These are phyloP conservation scores for Croton laevigatus DNA, from an alignment of 441 rosid species.

Conservation along the genomic window DNA sequence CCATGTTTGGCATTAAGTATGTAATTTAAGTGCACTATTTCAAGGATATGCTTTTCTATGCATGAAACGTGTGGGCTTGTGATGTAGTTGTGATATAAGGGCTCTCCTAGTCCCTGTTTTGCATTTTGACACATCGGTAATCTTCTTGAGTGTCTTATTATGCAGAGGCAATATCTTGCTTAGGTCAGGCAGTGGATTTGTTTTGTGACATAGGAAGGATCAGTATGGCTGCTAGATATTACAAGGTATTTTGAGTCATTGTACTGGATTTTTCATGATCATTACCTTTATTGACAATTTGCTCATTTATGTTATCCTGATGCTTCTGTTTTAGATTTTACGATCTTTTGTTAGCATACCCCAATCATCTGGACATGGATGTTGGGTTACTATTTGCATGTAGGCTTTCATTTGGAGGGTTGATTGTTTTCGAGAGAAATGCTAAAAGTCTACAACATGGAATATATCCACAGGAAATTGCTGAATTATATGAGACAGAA, in stretches of 20 bases:
- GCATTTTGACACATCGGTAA: conserved; percentile 7
- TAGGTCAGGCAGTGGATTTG: conserved; percentile 72
- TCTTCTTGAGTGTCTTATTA: conserved; percentile 12
- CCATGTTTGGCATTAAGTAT: not conserved
- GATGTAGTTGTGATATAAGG: not conserved
- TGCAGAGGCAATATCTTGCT: conserved; percentile 91
- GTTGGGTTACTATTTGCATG: not conserved
- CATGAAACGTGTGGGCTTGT: not conserved
- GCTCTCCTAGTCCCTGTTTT: not conserved
- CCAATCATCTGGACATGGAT: conserved; percentile 6
- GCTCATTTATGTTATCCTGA: not conserved
- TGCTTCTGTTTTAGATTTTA: not conserved
- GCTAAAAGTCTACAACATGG: not conserved
- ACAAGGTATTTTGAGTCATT: conserved; percentile 49
- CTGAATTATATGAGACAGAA: conserved; percentile 75
- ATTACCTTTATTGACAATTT: not conserved
- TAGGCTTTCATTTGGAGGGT: not conserved
- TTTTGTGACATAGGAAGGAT: conserved; percentile 95
- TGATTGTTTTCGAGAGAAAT: not conserved
- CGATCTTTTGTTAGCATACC: not conserved
- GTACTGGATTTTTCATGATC: not conserved
- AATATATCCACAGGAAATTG: conserved; percentile 67
- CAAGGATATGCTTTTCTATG: not conserved
- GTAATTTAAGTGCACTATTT: not conserved
- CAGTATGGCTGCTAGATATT: conserved; percentile 97